phyloP scores from a whole-genome alignment of 2,329 filamentous ascomycete genomes.

The Pseudocercospora fuligena region DNA sequence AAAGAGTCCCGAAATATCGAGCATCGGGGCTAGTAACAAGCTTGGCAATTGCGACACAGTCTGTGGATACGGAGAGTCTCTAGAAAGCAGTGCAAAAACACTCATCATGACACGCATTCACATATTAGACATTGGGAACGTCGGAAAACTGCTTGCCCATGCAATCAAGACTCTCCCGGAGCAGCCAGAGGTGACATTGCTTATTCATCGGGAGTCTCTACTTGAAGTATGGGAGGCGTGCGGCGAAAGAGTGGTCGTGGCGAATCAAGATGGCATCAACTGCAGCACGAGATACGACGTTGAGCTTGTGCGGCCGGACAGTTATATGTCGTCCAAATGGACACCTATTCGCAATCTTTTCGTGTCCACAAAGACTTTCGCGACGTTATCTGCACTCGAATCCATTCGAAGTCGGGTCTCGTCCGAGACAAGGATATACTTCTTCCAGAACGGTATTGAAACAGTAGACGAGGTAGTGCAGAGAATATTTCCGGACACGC shows the following conservation, averaged over 20 bases:
- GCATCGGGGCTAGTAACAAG: neutral
- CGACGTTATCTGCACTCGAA: neutral
- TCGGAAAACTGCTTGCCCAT: neutral
- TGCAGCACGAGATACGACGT: neutral
- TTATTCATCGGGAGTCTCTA: neutral
- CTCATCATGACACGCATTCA: neutral
- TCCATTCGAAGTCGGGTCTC: neutral
- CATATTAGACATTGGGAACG: neutral
- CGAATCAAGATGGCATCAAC: neutral
- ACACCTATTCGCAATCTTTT: neutral
- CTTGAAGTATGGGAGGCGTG: neutral
- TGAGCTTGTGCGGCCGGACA: neutral
- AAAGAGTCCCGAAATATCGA: neutral
- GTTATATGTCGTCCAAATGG: neutral
- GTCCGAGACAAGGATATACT: neutral
- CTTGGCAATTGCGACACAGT: neutral
- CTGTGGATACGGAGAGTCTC: neutral
- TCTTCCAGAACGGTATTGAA: neutral
- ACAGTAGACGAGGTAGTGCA: neutral
- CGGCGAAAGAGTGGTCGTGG: neutral
- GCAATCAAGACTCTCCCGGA: neutral
- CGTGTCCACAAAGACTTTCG: neutral
- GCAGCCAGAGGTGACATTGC: neutral
- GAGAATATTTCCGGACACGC: neutral
- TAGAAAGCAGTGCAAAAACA: neutral